Percentiles rank a stretch among this genome's conserved stretches.
Conservation (phyloP, 2,329 filamentous ascomycete species). For the Helotiales sp. region DNA sequence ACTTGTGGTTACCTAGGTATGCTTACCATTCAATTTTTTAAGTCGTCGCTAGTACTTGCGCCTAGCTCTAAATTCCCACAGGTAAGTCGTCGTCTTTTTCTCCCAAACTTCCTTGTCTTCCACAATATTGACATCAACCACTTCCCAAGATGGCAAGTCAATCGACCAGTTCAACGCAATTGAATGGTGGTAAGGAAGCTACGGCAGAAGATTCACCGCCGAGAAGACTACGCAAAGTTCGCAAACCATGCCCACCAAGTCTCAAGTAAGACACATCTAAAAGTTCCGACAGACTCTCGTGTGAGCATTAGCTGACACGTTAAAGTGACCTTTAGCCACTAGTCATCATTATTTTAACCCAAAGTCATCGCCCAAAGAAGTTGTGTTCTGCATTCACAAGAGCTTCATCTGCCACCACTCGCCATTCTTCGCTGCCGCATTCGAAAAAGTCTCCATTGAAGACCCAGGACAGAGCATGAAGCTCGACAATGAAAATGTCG, state of each 20-base stretch:
- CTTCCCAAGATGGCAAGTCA: no score
- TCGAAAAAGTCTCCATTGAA: constrained; percentile 11
- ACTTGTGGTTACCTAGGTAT: no score
- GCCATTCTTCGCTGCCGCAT: constrained; percentile 16
- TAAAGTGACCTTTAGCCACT: neutral
- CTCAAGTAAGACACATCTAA: neutral
- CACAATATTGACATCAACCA: no score
- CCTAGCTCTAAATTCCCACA: no score
- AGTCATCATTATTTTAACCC: neutral
- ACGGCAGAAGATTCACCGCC: no score
- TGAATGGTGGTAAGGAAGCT: no score
- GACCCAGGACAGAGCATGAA: constrained; percentile 6
- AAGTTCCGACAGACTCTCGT: neutral
- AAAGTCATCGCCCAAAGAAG: neutral
- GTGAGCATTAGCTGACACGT: neutral
- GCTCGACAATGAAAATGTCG: constrained; percentile 10
- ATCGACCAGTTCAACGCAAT: no score
- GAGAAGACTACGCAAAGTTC: no score
- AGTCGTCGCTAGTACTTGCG: no score
- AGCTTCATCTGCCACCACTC: constrained; percentile 23
- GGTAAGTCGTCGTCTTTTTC: no score
- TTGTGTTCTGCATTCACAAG: constrained; percentile 20
- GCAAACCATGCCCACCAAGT: neutral
- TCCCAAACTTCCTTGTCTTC: no score
- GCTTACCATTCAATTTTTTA: no score